Conservation (phyloP, 176 grass and related monocot species). For the Oryza longistaminata region DNA sequence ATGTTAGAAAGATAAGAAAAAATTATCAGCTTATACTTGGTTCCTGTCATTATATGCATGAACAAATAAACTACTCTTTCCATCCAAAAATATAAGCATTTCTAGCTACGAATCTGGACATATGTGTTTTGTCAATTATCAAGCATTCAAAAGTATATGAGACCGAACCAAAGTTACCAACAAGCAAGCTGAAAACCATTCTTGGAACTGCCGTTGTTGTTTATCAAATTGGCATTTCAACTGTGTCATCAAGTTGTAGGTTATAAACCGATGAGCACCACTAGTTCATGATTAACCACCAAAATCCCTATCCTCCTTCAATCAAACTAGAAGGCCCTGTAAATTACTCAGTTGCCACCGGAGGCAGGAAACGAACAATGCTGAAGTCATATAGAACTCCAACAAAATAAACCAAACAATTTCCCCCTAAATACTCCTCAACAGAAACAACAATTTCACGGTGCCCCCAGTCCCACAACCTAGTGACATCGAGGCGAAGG, state of each 20-base stretch:
- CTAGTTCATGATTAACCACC: not conserved
- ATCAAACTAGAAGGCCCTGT: not conserved
- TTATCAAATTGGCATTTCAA: slow-evolving; percentile 6
- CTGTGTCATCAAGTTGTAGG: not conserved
- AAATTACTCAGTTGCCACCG: not conserved
- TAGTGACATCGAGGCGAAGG: not conserved
- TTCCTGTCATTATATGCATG: not conserved
- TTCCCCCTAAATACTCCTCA: not conserved
- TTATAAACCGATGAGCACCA: not conserved
- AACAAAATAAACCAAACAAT: not conserved
- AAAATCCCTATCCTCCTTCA: not conserved
- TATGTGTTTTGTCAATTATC: not conserved
- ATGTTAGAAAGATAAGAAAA: no score
- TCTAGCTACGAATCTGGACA: no score
- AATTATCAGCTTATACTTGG: no score
- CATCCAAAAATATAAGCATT: no score
- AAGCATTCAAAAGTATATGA: not conserved
- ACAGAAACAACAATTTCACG: not conserved
- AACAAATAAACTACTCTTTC: not conserved
- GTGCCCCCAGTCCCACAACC: not conserved
- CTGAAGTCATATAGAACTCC: not conserved
- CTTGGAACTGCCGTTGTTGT: not conserved
- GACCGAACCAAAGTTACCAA: not conserved
- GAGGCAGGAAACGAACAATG: not conserved
- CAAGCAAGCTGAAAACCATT: not conserved